Base-by-base conservation (phyloP, 108 stramenopile genomes). In the Cylindrotheca closterium region DNA sequence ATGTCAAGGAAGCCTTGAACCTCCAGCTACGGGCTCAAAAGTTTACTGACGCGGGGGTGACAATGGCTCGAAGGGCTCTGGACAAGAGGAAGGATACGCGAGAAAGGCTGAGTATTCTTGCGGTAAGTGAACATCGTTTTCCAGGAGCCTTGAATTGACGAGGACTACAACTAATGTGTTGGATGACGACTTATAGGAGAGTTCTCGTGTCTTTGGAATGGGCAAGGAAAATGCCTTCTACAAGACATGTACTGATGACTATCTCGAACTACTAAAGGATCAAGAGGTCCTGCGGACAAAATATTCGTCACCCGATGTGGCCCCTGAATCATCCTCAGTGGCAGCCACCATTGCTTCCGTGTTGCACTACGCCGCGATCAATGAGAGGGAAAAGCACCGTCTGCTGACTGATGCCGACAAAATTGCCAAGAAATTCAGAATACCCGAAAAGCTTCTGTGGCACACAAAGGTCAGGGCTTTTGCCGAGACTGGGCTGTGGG, bases 371-470 rank as follows among this genome's bases (percentile, higher is more conserved):
- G 92, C 83, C 30, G 85, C 81, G 1, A 64, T 52, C n/a, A 79
- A 85, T 47, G 73, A 79, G 45, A 71, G 88, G 26, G 85, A 89
- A 52, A 63, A 86, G 19, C 78, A 89, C 57, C 73, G 79, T 22
- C 69, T 93, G 15, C 73, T 88, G 52, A 58, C 66, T 2, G 94
- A 93, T 63, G 85, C 82, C 17, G 88, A 89, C 28, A 88, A 89
- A 50, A 53, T 95, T 52, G 88, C 88, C 0, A 93, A 89, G 73
- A 90, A 88, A 62, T 93, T 87, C 75, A 79, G 89, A 30, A 74
- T 95, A 26, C 71, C 94, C n/a, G 94, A 95, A 15, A 91, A 91
- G 54, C 66, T 86, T 54, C 47, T 88, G 27, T 95, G 87, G 87
- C 73, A 88, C 65, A 76, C 85, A 24, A 90, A 92, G 60, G 84